Conservation (phyloP, 2,329 filamentous ascomycete genomes). For the Sphaerulina musiva region DNA sequence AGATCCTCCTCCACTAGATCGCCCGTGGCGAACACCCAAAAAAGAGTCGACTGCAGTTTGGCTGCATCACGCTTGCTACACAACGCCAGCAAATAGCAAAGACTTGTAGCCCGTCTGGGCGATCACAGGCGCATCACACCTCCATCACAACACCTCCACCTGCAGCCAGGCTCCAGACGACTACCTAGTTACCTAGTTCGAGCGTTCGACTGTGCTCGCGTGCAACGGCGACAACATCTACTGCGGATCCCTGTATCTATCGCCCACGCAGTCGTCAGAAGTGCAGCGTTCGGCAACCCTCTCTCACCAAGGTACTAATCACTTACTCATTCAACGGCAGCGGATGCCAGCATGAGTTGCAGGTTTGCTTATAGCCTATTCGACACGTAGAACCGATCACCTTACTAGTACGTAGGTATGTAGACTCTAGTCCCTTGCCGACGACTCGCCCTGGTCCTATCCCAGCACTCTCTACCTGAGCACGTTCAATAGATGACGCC, state of each 20-base stretch:
- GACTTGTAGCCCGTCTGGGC: neutral
- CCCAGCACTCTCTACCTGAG: neutral
- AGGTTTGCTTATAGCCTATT: neutral
- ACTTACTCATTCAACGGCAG: neutral
- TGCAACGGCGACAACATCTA: neutral
- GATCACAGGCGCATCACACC: neutral
- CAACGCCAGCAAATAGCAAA: constrained; percentile 3
- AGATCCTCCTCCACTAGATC: constrained; percentile 1
- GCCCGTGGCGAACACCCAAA: constrained; percentile 1
- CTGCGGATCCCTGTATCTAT: neutral
- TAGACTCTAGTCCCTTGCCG: neutral
- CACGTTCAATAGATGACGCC: neutral
- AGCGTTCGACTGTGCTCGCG: neutral
- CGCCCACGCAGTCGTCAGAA: neutral
- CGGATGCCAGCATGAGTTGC: neutral
- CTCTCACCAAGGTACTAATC: neutral
- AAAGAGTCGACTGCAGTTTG: constrained; percentile 8
- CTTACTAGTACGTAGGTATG: neutral
- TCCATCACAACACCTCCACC: neutral
- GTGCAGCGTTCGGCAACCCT: neutral
- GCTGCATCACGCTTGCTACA: constrained; percentile 6
- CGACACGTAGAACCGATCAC: neutral
- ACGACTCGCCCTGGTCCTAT: neutral
- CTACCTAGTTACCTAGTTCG: too few relatives aligned
- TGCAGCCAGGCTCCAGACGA: neutral